Evolutionary conservation across 2,329 filamentous ascomycete species (phyloP), one percentile per base, ranked within the genome.

Genomic region (Didymella arachidicola): DNA sequence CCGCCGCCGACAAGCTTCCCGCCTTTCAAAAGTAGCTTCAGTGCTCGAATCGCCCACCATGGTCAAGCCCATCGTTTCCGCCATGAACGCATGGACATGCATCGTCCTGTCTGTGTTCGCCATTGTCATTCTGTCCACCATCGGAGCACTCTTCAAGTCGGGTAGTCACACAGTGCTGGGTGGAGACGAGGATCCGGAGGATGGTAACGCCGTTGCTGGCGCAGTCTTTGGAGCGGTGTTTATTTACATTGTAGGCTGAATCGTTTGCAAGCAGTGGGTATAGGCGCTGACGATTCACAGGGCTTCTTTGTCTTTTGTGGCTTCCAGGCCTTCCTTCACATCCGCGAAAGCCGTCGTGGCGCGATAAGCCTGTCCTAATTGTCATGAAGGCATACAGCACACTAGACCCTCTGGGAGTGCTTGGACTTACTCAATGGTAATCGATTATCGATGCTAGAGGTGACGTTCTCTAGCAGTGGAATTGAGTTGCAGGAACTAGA

Each of bases 11-110:
- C 14, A 47, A 64, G 57, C 59, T 53, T 60, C 47, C 62, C 58
- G 42, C 63, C 58, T 54, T 53, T 50, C 18, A 19, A 8, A 42
- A 44, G 46, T 50, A 47, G 49, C 42, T 34, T 34, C 49, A 53
- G 51, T 60, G 53, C 57, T 59, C 38, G 18, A 42, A 64, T 39
- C 65, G 67, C 61, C 67, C 65, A 69, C 45, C 75, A 97, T 97
- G 93, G 97, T 97, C 92, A 97, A 97, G 89, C 93, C 94, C 69
- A 83, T 98, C 76, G 91, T 98, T 70, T 90, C 92, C 75, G 89
- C 92, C 67, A 86, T 93, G 82, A 93, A 96, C 82, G 94, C 93
- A 74, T 97, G 93, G 93, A 92, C 89, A 82, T 97, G 93, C 84
- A 90, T 88, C 63, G 82, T 89, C 73, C 83, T 89, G 66, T 89